Evolutionary conservation across 2,329 filamentous ascomycete genomes (phyloP), one percentile per base, ranked within the genome.

Genomic region (Fusarium sp.): DNA sequence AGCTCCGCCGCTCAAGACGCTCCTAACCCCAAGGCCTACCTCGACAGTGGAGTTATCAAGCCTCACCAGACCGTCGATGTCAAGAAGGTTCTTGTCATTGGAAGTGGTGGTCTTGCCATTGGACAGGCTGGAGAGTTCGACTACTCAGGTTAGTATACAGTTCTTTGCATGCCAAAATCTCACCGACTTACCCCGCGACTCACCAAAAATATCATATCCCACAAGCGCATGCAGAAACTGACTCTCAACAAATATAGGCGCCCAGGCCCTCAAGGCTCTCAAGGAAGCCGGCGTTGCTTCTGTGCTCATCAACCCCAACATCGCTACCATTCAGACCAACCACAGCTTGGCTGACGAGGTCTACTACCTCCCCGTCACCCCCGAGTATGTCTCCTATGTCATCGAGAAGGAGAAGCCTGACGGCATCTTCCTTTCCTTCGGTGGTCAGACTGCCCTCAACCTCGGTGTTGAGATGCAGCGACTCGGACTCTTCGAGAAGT

Each of bases 101-200:
- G 95, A 64, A 95, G 91, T 83, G 95, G 95, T 84, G 95, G 95
- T 82, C 88, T 98, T 75, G 94, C 93, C 80, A 98, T 98, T 88
- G 95, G 95, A 71, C 95, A 98, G 84, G 95, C 95, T 72, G 95
- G 95, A 84, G 95, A 98, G 85, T 98, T 98, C 77, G 95, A 98
- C 84, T 98, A 98, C 83, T 98, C 96, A 81, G 95, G 94, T 97
- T 86, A 73, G 90, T 87, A 27, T 44, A 34, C 60, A 38, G 10
- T 7, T 55, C 53, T 27, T 14, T 57, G 50, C 32, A 27, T 50
- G 53, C 29, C n/a, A 57, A 49, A 42, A 58, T 56, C 65, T 66
- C 46, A 34, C 59, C 57, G 32, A 57, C 20, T 47, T 30, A 24
- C 52, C 64, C 58, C 51, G 53, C 72, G 68, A 72, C 54, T 74